Conservation (phyloP, 768 basidiomycete species). For the Tricholoma terreum region DNA sequence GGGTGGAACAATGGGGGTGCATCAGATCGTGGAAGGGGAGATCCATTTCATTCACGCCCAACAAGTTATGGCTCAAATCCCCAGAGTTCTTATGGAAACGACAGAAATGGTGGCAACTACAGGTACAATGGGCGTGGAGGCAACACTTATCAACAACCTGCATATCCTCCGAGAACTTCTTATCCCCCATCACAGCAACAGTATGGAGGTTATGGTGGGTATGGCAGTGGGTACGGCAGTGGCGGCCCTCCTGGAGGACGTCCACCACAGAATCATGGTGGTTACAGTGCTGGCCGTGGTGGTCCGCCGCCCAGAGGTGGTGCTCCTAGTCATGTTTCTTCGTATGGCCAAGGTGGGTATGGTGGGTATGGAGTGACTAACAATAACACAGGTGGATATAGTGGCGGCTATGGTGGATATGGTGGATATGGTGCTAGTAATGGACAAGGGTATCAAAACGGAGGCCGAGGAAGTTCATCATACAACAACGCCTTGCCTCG, state of each 20-base stretch:
- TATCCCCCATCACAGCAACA: conserved; percentile 24
- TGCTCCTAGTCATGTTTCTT: conserved; percentile 8
- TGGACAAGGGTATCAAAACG: conserved; percentile 27
- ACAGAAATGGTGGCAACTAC: conserved; percentile 22
- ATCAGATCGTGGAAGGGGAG: conserved; percentile 38
- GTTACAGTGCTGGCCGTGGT: conserved; percentile 23
- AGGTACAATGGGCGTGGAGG: conserved; percentile 33
- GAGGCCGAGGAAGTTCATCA: conserved; percentile 26
- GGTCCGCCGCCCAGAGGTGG: conserved; percentile 27
- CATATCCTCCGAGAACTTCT: conserved; percentile 30
- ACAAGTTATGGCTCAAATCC: conserved; percentile 33
- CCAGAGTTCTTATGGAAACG: conserved; percentile 24
- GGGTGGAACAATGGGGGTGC: conserved; percentile 24
- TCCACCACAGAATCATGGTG: conserved; percentile 26
- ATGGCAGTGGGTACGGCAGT: conserved; percentile 13
- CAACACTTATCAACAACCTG: conserved; percentile 30
- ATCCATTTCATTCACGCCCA: conserved; percentile 45
- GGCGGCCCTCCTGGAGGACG: conserved; percentile 15
- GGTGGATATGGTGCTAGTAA: conserved; percentile 7
- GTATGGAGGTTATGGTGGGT: conserved; percentile 32
- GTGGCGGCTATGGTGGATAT: conserved; percentile 20
- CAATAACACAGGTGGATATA: conserved; percentile 15
- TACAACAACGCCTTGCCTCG: conserved; percentile 33
- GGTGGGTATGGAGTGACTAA: conserved; percentile 26
- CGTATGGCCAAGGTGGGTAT: conserved; percentile 20